phyloP scores from a whole-genome alignment of 2,329 filamentous ascomycete genomes.

The Arthrinium phaeospermum region DNA sequence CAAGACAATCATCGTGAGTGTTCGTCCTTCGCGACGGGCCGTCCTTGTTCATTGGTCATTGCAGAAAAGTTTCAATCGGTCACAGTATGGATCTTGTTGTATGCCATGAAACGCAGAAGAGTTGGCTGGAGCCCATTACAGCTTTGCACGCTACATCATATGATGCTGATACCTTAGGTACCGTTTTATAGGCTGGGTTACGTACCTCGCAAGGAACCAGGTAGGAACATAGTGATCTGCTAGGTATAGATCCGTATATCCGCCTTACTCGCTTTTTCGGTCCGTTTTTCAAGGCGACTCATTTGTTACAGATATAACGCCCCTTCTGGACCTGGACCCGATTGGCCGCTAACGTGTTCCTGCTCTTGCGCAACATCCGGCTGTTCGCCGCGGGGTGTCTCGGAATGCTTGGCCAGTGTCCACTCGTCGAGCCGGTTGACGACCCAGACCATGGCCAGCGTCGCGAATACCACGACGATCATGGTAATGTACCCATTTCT shows the following conservation, averaged over 20 bases:
- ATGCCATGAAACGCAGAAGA: background rate
- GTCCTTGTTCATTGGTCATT: background rate
- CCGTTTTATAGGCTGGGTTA: no score
- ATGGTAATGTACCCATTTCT: conserved; percentile 41
- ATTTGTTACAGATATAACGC: background rate
- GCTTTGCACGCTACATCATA: background rate
- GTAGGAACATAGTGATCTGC: background rate
- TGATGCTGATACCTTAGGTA: background rate
- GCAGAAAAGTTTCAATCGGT: background rate
- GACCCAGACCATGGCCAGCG: conserved; percentile 26
- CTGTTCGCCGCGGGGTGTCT: conserved; percentile 5
- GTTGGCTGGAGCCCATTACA: background rate
- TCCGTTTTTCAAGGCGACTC: background rate
- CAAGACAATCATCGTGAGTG: background rate
- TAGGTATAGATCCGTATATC: background rate
- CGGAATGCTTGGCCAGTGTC: conserved; percentile 21
- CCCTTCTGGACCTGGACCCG: background rate
- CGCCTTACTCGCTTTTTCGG: background rate
- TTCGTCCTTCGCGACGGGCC: background rate
- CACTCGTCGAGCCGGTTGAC: conserved; percentile 25
- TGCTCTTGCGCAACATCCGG: background rate
- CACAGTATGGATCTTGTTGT: background rate
- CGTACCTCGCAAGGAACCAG: no score
- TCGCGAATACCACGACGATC: conserved; percentile 29
- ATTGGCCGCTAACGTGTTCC: background rate